Evolutionary conservation across 306 rosid species (phyloP), one percentile per base, ranked within the genome.

Genomic region (Lathyrus oleraceus): DNA sequence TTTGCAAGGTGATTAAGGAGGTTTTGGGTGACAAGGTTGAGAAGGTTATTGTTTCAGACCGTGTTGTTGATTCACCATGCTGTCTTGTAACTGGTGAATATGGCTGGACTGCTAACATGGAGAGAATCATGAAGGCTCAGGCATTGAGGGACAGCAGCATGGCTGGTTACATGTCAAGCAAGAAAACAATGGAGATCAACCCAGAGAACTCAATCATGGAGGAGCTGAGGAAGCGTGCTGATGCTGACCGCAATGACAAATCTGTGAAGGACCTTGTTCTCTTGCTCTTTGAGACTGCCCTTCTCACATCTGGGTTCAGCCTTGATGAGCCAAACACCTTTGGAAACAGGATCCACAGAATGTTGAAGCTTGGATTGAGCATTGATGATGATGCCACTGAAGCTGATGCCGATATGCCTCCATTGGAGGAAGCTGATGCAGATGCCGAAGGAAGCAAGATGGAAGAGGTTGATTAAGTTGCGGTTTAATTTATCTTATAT

Each of bases 151-250:
- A 90, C 71, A 90, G 45, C 87, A 90, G 90, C 77, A 90, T 90
- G 96, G 91, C 95, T 0, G 96, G 96, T 0, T 90, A 90, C 86
- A 90, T 90, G 97, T 90, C 95, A 0, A 86, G 92, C 86, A 90
- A 90, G 90, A 90, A 90, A 81, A 90, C 97, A 2, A 88, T 90
- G 97, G 97, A 90, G 82, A 86, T 90, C 78, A 90, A 90, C 85
- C 97, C 97, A 0, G 97, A 90, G 77, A 90, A 90, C 51, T 75
- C 97, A 1, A 90, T 90, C 82, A 90, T 90, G 96, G 96, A 90
- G 36, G 97, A 90, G 82, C 87, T 90, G 1, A 86, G 95, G 72
- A 90, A 85, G 87, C 80, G 96, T 8, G 89, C 94, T 3, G 94
- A 90, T 40, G 85, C 79, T 0, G 94, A 90, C 75, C 83, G 82